A percentile compares a stretch with the other conserved stretches of the same genome.
These are phyloP conservation scores for Sugiyamaella paludigena DNA, from an alignment of 1,139 yeast species.

Conservation along the genomic window DNA sequence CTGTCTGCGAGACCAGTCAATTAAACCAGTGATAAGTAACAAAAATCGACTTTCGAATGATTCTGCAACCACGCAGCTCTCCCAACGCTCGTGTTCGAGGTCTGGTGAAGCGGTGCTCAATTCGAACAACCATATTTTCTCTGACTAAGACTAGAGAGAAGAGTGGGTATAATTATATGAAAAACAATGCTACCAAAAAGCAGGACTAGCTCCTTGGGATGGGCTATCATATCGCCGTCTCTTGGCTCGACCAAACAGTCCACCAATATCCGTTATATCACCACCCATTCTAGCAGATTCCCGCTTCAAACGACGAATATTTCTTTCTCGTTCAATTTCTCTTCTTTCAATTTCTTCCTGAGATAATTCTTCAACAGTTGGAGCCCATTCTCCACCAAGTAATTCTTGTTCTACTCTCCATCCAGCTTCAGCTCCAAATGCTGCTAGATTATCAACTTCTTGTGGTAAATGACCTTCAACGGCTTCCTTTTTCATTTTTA, in stretches of 20 bases:
- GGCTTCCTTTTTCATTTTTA: constrained; percentile 77
- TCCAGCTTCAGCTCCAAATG: constrained; percentile 61
- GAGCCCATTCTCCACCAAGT: constrained; percentile 81
- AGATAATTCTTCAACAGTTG: constrained; percentile 77
- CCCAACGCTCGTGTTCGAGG: no score
- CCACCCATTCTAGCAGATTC: constrained; percentile 57
- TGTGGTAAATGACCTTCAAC: constrained; percentile 71
- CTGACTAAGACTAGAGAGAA: no score
- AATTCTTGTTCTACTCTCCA: constrained; percentile 58
- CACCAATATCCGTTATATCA: constrained; percentile 36
- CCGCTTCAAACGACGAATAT: constrained; percentile 84
- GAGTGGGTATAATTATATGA: not conserved
- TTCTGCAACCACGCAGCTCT: no score
- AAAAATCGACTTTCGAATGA: no score
- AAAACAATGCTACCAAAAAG: constrained; percentile 19
- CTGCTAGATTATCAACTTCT: constrained; percentile 57
- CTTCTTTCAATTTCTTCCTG: constrained; percentile 94
- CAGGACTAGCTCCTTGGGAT: constrained; percentile 25
- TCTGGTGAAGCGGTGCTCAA: no score
- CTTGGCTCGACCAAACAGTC: constrained; percentile 35
- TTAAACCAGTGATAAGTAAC: no score
- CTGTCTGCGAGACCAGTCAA: no score
- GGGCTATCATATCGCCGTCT: constrained; percentile 30
- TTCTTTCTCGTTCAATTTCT: constrained; percentile 92
- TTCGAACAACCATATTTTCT: no score